These are phyloP conservation scores for Betula pendula DNA, from an alignment of 306 rosid genomes.

Conservation along the genomic window DNA sequence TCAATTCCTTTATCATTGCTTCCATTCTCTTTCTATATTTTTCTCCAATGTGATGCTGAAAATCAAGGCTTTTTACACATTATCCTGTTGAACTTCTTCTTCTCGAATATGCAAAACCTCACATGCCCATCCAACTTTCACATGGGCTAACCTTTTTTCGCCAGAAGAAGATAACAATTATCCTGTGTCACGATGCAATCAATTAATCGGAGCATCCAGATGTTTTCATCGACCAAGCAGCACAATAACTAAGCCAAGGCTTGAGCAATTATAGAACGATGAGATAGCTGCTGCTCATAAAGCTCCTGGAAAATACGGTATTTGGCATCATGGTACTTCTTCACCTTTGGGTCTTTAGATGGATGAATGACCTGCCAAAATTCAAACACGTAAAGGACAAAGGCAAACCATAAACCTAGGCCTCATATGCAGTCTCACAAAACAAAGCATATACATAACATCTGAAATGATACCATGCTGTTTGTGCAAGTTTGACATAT, in stretches of 20 bases:
- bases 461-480: background rate
- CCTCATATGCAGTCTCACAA: background rate
- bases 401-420: background rate
- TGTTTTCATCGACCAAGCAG: constrained; percentile 21
- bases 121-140: background rate
- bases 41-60: background rate
- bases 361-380: constrained; percentile 75
- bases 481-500: constrained; percentile 3
- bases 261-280: constrained; percentile 72
- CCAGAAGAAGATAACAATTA: background rate
- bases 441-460: background rate
- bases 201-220: background rate
- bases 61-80: background rate
- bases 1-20: background rate
- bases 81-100: background rate
- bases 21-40: background rate
- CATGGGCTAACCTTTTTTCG: background rate
- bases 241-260: constrained; percentile 52
- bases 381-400: constrained; percentile 15
- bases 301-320: constrained; percentile 75
- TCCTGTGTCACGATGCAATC: background rate
- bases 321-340: constrained; percentile 80
- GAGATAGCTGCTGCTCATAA: constrained; percentile 74
- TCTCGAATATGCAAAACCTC: background rate
- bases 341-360: constrained; percentile 81